These are phyloP conservation scores for Aspergillus sp. DNA, from an alignment of 2,329 filamentous ascomycete genomes.

Conservation along the genomic window DNA sequence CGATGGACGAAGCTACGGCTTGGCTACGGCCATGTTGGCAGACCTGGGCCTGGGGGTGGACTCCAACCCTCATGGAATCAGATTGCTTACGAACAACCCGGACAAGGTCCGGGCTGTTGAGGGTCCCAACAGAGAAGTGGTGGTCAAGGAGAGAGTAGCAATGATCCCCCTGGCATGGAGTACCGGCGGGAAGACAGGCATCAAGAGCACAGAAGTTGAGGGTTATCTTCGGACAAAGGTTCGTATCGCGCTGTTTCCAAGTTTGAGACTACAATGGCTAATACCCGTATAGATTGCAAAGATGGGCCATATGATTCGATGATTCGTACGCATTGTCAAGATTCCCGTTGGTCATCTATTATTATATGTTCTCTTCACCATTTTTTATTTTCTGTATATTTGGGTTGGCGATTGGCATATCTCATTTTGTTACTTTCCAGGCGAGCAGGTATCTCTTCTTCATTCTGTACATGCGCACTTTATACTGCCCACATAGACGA, in stretches of 20 bases:
- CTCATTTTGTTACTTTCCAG: constrained; percentile 1
- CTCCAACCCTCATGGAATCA: constrained; percentile 54
- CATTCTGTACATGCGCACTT: constrained; percentile 1
- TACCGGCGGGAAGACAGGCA: constrained; percentile 66
- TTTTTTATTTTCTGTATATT: neutral
- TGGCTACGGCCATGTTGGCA: constrained; percentile 90
- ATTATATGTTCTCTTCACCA: neutral
- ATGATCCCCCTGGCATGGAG: constrained; percentile 97
- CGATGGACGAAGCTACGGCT: constrained; percentile 86
- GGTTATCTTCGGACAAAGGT: constrained; percentile 95
- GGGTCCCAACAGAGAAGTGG: constrained; percentile 78
- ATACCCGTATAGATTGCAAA: constrained; percentile 61
- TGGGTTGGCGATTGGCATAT: neutral
- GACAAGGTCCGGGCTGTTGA: constrained; percentile 95
- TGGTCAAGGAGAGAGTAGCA: constrained; percentile 80
- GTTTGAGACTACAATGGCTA: neutral
- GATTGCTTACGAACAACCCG: constrained; percentile 90
- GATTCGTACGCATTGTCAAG: constrained; percentile 5
- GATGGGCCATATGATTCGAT: constrained; percentile 69
- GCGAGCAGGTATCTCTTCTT: neutral
- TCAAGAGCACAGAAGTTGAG: constrained; percentile 81
- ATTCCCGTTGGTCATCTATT: too few species aligned
- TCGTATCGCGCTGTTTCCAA: constrained; percentile 23
- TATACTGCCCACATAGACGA: neutral
- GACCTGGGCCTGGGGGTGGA: constrained; percentile 70